Conservation (phyloP, 805 yeast species). For the Ogataea nitratoaversa region DNA sequence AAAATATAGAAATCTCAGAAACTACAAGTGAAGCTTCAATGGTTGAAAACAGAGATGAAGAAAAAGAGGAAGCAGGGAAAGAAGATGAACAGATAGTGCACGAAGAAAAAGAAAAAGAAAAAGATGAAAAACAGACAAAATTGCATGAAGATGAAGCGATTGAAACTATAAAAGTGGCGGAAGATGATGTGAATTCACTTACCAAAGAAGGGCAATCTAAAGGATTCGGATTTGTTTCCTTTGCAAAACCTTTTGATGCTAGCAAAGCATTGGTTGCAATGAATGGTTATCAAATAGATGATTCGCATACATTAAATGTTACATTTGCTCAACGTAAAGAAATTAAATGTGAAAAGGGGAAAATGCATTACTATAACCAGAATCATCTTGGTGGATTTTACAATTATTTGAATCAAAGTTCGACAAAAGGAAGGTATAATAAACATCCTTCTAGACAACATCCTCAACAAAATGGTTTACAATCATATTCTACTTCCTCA, state of each 20-base stretch:
- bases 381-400: constrained; percentile 29
- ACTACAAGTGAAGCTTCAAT: no score
- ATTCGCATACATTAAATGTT: constrained; percentile 35
- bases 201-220: constrained; percentile 41
- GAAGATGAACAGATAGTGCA: not conserved
- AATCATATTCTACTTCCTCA: not conserved
- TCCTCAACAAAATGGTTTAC: not conserved
- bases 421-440: constrained; percentile 14
- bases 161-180: not conserved
- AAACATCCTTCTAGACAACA: constrained; percentile 1
- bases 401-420: constrained; percentile 20
- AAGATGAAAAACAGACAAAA: not conserved
- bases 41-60: constrained; percentile 6
- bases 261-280: constrained; percentile 62
- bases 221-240: constrained; percentile 83
- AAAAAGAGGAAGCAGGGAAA: not conserved
- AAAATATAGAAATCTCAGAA: no score
- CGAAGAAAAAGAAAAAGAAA: not conserved
- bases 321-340: constrained; percentile 76
- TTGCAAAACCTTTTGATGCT: constrained; percentile 61
- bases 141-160: not conserved
- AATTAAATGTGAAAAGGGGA: constrained; percentile 39
- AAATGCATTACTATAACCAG: constrained; percentile 32
- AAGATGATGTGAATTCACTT: constrained; percentile 1
- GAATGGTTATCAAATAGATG: constrained; percentile 46